Evolutionary conservation across 306 rosid species (phyloP).

Genomic region (Glycine latifolia): DNA sequence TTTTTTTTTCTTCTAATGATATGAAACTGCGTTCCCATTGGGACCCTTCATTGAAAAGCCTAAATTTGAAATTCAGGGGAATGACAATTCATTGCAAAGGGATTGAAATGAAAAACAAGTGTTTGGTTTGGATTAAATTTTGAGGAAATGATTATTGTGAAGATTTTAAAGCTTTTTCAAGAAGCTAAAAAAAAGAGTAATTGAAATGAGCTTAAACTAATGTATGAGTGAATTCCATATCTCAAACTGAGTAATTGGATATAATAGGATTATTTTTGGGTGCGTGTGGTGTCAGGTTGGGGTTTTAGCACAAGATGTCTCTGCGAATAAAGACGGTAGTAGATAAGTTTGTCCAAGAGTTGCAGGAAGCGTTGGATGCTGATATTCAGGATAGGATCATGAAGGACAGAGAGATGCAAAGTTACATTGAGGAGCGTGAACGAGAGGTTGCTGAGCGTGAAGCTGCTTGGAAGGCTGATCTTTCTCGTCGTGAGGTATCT

Average conservation of each 20-base stretch:
- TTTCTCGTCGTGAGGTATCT: conserved; percentile 95
- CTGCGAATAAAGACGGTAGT: conserved; percentile 91
- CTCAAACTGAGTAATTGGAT: background rate
- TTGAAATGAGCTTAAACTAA: background rate
- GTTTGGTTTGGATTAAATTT: background rate
- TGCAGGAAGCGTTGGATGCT: conserved; percentile 94
- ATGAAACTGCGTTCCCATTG: background rate
- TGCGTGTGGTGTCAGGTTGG: conserved; percentile 18
- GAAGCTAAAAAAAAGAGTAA: background rate
- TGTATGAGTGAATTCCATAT: background rate
- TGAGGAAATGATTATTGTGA: background rate
- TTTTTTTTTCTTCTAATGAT: background rate
- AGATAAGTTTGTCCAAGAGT: conserved; percentile 92
- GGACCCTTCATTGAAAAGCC: background rate
- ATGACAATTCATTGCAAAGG: background rate
- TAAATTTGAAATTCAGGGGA: conserved; percentile 22
- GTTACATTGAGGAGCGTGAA: conserved; percentile 95
- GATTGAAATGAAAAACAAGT: background rate
- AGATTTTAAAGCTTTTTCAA: background rate
- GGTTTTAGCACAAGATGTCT: conserved; percentile 61
- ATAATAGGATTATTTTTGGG: conserved; percentile 18
- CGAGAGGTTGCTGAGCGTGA: conserved; percentile 99
- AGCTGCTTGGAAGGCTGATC: conserved; percentile 99
- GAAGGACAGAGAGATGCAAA: conserved; percentile 99
- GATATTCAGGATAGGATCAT: conserved; percentile 93